phyloP scores from a whole-genome alignment of 1,284 basidiomycete species.

The Xerocomus nothofagi region DNA sequence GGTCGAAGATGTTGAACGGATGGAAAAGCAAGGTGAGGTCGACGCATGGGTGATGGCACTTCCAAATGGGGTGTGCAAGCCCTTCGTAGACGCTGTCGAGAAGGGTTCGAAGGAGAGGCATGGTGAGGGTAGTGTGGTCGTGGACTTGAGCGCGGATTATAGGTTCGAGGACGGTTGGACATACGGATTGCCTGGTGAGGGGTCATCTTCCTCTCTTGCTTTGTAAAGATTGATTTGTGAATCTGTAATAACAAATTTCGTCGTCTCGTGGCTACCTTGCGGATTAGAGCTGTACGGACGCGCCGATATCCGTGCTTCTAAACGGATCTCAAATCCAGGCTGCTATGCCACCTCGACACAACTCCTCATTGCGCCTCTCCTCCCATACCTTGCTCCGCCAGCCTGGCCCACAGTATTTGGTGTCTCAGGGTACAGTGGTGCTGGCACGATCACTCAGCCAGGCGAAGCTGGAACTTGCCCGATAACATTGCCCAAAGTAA shows the following conservation, averaged over 20 bases:
- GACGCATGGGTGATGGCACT: constrained; percentile 99
- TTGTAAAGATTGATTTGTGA: constrained; percentile 20
- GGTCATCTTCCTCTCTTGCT: constrained; percentile 15
- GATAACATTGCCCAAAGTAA: constrained; percentile 81
- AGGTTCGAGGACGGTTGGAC: constrained; percentile 95
- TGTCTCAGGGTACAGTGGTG: constrained; percentile 92
- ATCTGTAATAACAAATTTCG: constrained; percentile 25
- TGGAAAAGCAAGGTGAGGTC: constrained; percentile 87
- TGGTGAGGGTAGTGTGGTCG: constrained; percentile 70
- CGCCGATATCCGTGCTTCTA: constrained; percentile 63
- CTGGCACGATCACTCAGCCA: constrained; percentile 74
- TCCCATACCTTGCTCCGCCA: constrained; percentile 65
- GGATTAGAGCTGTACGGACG: constrained; percentile 87
- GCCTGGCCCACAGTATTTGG: constrained; percentile 90
- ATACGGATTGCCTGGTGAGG: constrained; percentile 98
- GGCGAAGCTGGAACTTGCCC: constrained; percentile 68
- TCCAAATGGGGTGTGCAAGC: constrained; percentile 96
- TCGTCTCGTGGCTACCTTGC: constrained; percentile 16
- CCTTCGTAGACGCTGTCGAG: constrained; percentile 96
- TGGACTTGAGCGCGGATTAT: constrained; percentile 95
- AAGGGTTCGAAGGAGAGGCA: constrained; percentile 60
- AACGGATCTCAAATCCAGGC: constrained; percentile 93
- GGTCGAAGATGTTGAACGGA: constrained; percentile 72
- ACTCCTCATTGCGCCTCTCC: constrained; percentile 86
- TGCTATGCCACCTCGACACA: constrained; percentile 96